Percentiles rank a stretch among this genome's conserved stretches.
phyloP scores from a whole-genome alignment of 257 asterid genomes.

The Plantago ovata region DNA sequence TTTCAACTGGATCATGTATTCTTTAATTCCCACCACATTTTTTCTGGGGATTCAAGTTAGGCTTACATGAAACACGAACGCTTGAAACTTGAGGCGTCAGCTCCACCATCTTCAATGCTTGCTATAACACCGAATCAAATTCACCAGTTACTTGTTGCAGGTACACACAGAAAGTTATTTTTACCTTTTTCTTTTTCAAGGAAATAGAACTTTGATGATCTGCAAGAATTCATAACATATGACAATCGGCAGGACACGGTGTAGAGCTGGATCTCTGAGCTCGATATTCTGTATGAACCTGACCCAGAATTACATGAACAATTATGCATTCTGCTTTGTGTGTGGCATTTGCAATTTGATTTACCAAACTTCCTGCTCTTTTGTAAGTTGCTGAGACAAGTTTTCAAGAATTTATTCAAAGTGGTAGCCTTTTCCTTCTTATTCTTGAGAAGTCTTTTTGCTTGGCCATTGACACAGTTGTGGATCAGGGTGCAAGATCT shows the following conservation, averaged over 20 bases:
- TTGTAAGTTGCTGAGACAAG: neutral
- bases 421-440: conserved; percentile 3
- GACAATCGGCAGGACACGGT: too few species aligned
- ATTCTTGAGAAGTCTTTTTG: conserved; percentile 14
- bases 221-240: too few species aligned
- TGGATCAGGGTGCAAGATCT: conserved; percentile 17
- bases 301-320: neutral
- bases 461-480: conserved; percentile 16
- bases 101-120: too few species aligned
- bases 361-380: neutral
- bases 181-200: too few species aligned
- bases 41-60: too few species aligned
- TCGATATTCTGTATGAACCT: neutral
- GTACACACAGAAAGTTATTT: too few species aligned
- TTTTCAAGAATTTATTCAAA: neutral
- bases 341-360: neutral
- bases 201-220: too few species aligned
- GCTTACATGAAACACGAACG: too few species aligned
- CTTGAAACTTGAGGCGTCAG: too few species aligned
- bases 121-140: too few species aligned
- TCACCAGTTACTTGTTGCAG: too few species aligned
- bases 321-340: conserved; percentile 8
- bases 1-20: conserved; percentile 1
- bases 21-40: conserved; percentile 9
- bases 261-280: neutral